Evolutionary conservation across 1,139 yeast species (phyloP), one percentile per base, ranked within the genome.

Genomic region (Suhomyces taliae): DNA sequence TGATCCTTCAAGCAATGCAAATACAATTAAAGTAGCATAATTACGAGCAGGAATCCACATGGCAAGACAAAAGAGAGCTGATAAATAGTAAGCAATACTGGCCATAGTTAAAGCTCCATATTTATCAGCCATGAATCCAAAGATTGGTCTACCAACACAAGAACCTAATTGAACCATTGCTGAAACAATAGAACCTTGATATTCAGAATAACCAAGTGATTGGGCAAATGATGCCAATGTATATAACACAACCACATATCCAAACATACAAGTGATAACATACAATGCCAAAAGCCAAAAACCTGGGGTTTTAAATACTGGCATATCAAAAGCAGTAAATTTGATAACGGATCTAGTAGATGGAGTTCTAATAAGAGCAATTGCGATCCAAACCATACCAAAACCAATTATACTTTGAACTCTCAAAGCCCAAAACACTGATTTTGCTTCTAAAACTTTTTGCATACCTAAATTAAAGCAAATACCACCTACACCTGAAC

Each of bases 401-500:
- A 60, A 57, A 24, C 64, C 58, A 19, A 67, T 61, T n/a, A 67
- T 64, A 31, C 64, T 54, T 65, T 56, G 75, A 34, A 45, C 66
- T 68, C 55, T 66, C 65, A 63, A 74, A 59, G 48, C 87, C 86
- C 57, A 81, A 67, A 41, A 64, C 15, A 63, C 62, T 4, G 61
- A 56, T 19, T 44, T 48, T 3, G 43, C 43, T 40, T 64, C 56
- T 5, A 66, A 53, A 11, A 68, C 58, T 32, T 54, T 54, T 49
- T 66, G 68, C 66, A 66, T 64, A 14, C 66, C 70, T 52, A 68
- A 55, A 43, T 61, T 63, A 54, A 59, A 66, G 53, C 64, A 38
- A 34, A 85, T 74, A 2, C 90, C 90, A 1, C 89, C 90, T 7
- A 76, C 63, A 8, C 87, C 83, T 1, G 86, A 75, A 0, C 89